Conservation (phyloP, 2,329 filamentous ascomycete species). For the Remersonia thermophila region DNA sequence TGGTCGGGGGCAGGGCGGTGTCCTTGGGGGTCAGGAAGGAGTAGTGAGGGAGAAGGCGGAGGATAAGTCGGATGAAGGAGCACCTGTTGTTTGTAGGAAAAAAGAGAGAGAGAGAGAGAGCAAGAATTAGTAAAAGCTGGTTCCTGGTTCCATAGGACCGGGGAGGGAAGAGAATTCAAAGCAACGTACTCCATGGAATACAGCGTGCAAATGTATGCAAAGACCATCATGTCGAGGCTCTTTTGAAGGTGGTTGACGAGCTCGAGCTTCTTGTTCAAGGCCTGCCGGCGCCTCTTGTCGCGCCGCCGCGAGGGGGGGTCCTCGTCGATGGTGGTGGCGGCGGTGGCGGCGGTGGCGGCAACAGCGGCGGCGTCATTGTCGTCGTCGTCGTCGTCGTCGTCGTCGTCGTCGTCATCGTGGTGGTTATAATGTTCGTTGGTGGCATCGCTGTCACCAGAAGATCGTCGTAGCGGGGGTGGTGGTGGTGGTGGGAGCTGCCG, state of each 20-base stretch:
- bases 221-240: constrained; percentile 50
- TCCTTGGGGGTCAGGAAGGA: constrained; percentile 53
- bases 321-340: constrained; percentile 6
- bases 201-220: constrained; percentile 50
- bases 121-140: too few relatives aligned
- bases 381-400: constrained; percentile 3
- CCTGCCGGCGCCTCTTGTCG: constrained; percentile 19
- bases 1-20: constrained; percentile 39
- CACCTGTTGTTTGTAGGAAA: constrained; percentile 34
- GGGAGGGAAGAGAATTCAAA: too few relatives aligned
- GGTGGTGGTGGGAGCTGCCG: constrained; percentile 14
- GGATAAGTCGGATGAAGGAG: constrained; percentile 49
- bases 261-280: constrained; percentile 42
- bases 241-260: constrained; percentile 49
- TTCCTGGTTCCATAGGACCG: too few relatives aligned
- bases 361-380: not conserved
- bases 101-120: constrained; percentile 10
- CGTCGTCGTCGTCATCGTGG: constrained; percentile 5
- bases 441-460: too few relatives aligned
- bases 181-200: constrained; percentile 61
- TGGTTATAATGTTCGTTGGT: not conserved
- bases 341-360: not conserved
- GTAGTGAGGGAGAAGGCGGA: constrained; percentile 47
- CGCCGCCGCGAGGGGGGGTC: constrained; percentile 11
- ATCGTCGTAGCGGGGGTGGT: not conserved